Evolutionary conservation across 2,329 filamentous ascomycete species (phyloP).

Genomic region (Cordyceps fumosorosea): DNA sequence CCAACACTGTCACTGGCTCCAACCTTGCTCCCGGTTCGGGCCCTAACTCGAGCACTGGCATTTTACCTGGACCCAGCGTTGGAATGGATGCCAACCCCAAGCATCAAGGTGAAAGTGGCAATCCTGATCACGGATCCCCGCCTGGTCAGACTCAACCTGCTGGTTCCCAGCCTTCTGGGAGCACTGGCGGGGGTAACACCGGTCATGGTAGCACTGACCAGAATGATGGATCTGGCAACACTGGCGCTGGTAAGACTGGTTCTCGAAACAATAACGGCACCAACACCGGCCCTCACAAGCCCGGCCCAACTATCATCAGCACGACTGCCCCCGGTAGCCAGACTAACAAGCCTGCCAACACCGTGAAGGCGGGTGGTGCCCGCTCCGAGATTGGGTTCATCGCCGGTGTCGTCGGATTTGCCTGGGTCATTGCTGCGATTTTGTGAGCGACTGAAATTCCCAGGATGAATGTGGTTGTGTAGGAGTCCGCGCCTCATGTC

Average conservation of each 20-base stretch:
- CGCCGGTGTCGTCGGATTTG: constrained; percentile 19
- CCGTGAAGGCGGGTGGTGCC: constrained; percentile 15
- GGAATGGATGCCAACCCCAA: background rate
- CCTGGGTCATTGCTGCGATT: constrained; percentile 20
- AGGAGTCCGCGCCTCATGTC: background rate
- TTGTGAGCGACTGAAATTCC: constrained; percentile 9
- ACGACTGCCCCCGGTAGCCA: background rate
- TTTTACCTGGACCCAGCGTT: background rate
- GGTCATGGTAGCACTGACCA: background rate
- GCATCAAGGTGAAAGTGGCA: background rate
- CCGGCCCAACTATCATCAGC: background rate
- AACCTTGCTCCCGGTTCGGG: background rate
- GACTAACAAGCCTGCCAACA: constrained; percentile 6
- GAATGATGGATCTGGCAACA: background rate
- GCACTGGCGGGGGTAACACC: background rate
- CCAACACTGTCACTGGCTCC: background rate
- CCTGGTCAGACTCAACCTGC: background rate
- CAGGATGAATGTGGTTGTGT: background rate
- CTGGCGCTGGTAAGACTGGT: background rate
- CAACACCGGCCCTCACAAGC: background rate
- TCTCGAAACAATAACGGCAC: background rate
- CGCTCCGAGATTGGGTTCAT: constrained; percentile 24
- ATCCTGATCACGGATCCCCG: background rate
- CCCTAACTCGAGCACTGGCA: background rate
- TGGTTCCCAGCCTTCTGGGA: background rate